Evolutionary conservation across 2,329 filamentous ascomycete genomes (phyloP), one percentile per base, ranked within the genome.

Genomic region (Epicoccum sorghinum): DNA sequence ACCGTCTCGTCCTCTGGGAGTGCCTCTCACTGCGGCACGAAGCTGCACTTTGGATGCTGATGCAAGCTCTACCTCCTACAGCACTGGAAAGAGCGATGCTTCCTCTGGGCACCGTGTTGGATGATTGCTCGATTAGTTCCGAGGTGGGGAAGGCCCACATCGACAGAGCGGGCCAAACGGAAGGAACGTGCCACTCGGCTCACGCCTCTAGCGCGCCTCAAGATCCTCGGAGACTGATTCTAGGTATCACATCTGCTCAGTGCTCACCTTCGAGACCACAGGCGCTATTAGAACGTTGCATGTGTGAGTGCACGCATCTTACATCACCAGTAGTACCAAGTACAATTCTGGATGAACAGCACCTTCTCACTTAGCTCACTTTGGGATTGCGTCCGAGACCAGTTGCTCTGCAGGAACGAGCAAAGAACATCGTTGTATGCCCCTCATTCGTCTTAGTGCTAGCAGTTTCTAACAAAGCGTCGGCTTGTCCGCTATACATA

Each of bases 141-240:
- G 52, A 50, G 30, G 40, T 45, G 47, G 52, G 47, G 42, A 35
- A 46, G 43, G 38, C 39, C 45, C 51, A 45, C 45, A 24, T 44
- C 22, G 32, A 47, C 29, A 23, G 33, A 45, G 52, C 46, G 50
- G 50, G 52, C 52, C 46, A 55, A 47, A 55, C 41, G 52, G 47
- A 55, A 50, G 52, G 52, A 55, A 55, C 52, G 52, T 55, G 52
- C 52, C 46, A 39, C 41, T 40, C 27, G 32, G 32, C 32, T 33
- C 32, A 33, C 23, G 30, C 36, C 18, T 40, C 43, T 46, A 49
- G 52, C 46, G 47, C 46, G 36, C 36, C 27, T 38, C 27, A 35
- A 45, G 36, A 55, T 46, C 27, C 30, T 37, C 42, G 36, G 30
- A 33, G 27, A 40, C 39, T 23, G 49, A 38, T 44, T 32, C n/a